Conservation (phyloP, 768 basidiomycete genomes). For the Russula olivacea region DNA sequence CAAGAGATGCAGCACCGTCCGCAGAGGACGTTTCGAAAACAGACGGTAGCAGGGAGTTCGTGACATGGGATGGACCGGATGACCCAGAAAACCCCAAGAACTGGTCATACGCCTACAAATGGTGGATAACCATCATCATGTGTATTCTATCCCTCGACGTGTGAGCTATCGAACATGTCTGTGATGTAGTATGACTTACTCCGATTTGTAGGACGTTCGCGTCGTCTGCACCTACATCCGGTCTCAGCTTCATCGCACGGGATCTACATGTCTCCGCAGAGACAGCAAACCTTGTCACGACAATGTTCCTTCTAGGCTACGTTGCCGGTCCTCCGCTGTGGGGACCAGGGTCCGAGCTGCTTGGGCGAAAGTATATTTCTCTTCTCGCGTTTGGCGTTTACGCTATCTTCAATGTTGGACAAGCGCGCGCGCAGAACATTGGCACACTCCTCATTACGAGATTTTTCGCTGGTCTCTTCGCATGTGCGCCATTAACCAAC, state of each 20-base stretch:
- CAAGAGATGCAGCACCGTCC: background rate
- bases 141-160: background rate
- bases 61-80: background rate
- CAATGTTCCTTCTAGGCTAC: background rate
- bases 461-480: background rate
- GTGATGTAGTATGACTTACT: background rate
- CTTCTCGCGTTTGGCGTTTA: background rate
- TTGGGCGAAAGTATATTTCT: background rate
- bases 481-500: background rate
- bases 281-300: background rate
- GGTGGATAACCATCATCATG: background rate
- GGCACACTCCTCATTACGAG: background rate
- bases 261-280: background rate
- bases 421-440: background rate
- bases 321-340: background rate
- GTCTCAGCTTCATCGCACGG: background rate
- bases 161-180: background rate
- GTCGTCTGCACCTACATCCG: background rate
- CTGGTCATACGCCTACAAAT: background rate
- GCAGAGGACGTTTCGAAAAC: background rate
- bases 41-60: background rate
- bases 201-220: background rate
- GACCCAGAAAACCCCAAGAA: background rate
- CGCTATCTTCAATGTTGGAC: background rate
- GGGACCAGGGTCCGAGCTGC: background rate